Conservation (phyloP, 257 asterid species). For the Solanum tacnaense region DNA sequence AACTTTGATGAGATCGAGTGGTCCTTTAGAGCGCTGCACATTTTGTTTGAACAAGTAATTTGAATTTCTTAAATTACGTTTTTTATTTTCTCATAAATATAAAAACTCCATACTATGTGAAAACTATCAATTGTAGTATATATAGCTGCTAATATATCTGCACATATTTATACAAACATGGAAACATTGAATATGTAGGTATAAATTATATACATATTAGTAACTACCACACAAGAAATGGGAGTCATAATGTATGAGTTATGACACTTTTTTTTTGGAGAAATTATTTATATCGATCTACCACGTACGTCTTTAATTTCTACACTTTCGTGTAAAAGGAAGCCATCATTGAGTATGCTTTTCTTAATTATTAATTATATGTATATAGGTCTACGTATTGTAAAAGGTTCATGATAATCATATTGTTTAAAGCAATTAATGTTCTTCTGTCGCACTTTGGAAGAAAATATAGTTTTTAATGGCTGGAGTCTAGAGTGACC, state of each 20-base stretch:
- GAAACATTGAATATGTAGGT: not conserved
- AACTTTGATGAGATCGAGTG: not conserved
- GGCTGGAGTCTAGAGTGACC: not conserved
- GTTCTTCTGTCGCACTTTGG: not conserved
- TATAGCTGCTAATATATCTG: not conserved
- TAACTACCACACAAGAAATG: not conserved
- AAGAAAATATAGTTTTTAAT: not conserved
- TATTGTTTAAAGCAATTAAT: not conserved
- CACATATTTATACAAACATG: not conserved
- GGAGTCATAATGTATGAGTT: not conserved
- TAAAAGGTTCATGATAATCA: not conserved
- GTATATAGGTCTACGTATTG: not conserved
- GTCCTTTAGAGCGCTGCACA: not conserved
- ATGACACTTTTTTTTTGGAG: not conserved
- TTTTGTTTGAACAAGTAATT: not conserved
- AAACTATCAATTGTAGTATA: not conserved
- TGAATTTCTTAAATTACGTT: not conserved
- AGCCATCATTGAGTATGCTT: not conserved
- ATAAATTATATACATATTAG: not conserved
- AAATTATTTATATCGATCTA: not conserved
- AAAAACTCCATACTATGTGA: not conserved
- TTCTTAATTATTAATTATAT: not conserved
- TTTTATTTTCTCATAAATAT: not conserved
- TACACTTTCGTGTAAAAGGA: not conserved
- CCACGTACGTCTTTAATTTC: not conserved